Percentiles rank a stretch among this genome's conserved stretches.
phyloP scores from a whole-genome alignment of 2,329 filamentous ascomycete genomes.

The Apiospora koreana region DNA sequence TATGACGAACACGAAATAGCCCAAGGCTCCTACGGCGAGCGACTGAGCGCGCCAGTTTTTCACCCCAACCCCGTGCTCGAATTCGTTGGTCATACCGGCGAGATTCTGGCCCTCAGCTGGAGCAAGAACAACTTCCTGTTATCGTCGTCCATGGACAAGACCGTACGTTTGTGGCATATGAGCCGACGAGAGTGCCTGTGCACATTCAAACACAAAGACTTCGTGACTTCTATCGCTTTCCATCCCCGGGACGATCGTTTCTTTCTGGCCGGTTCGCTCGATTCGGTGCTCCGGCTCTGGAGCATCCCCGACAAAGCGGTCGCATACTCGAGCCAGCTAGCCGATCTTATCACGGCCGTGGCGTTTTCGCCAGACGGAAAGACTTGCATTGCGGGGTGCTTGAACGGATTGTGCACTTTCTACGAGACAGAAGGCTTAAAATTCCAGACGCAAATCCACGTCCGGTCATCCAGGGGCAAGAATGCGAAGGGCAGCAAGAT shows the following conservation, averaged over 20 bases:
- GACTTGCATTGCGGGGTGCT: slow-evolving; percentile 82
- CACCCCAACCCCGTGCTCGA: slow-evolving; percentile 75
- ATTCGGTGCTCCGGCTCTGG: slow-evolving; percentile 87
- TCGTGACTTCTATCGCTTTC: slow-evolving; percentile 92
- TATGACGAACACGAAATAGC: slow-evolving; percentile 64
- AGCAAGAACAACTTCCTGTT: slow-evolving; percentile 98
- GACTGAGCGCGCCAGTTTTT: slow-evolving; percentile 89
- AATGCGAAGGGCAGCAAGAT: slow-evolving; percentile 98
- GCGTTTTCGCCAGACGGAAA: slow-evolving; percentile 92
- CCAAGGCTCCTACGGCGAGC: slow-evolving; percentile 54
- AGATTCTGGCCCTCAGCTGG: slow-evolving; percentile 92
- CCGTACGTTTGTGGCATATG: slow-evolving; percentile 90
- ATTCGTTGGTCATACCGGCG: slow-evolving; percentile 80
- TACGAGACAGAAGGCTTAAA: slow-evolving; percentile 92
- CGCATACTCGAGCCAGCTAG: slow-evolving; percentile 74
- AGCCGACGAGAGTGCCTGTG: slow-evolving; percentile 84
- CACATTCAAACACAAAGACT: slow-evolving; percentile 91
- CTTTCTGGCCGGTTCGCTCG: slow-evolving; percentile 90
- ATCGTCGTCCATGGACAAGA: slow-evolving; percentile 98
- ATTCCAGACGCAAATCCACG: slow-evolving; percentile 81
- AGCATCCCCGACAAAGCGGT: slow-evolving; percentile 97
- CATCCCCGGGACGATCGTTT: slow-evolving; percentile 95
- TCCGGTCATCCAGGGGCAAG: slow-evolving; percentile 87
- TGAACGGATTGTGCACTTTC: slow-evolving; percentile 84
- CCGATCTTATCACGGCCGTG: slow-evolving; percentile 91